Evolutionary conservation across 129 eudicot genomes (phyloP).

Genomic region (Artemisia annua): DNA sequence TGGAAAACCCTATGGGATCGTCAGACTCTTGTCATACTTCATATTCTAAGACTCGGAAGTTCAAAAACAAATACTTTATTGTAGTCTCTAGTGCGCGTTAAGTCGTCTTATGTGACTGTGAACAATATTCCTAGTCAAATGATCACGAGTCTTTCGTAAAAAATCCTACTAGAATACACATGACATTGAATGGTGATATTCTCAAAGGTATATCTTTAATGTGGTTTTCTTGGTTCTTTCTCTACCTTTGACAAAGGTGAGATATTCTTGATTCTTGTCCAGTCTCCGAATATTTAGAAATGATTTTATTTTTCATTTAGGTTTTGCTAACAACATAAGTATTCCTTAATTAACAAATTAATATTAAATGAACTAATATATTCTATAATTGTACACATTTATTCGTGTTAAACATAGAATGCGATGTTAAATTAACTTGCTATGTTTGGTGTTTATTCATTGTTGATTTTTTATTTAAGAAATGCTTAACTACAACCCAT

Average conservation of each 20-base stretch:
- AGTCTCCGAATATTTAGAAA: no score
- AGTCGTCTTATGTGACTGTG: background rate
- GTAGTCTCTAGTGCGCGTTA: background rate
- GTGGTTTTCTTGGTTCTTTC: conserved; percentile 5
- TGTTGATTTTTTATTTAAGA: no score
- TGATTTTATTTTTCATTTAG: no score
- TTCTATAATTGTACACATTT: no score
- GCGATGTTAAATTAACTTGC: no score
- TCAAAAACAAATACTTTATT: background rate
- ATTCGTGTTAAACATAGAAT: no score
- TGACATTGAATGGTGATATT: conserved; percentile 8
- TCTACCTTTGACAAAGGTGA: background rate
- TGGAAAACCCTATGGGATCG: conserved; percentile 17
- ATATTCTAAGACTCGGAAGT: background rate
- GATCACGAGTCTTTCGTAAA: background rate
- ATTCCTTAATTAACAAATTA: no score
- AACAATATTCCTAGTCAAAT: conserved; percentile 4
- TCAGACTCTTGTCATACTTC: conserved; percentile 11
- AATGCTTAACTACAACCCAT: no score
- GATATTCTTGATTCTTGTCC: background rate
- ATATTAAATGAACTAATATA: no score
- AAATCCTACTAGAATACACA: background rate
- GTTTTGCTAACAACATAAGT: no score
- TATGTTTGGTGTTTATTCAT: no score
- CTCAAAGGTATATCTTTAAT: conserved; percentile 10